These are phyloP conservation scores for Sporothrix protearum DNA, from an alignment of 2,329 filamentous ascomycete species.

Conservation along the genomic window DNA sequence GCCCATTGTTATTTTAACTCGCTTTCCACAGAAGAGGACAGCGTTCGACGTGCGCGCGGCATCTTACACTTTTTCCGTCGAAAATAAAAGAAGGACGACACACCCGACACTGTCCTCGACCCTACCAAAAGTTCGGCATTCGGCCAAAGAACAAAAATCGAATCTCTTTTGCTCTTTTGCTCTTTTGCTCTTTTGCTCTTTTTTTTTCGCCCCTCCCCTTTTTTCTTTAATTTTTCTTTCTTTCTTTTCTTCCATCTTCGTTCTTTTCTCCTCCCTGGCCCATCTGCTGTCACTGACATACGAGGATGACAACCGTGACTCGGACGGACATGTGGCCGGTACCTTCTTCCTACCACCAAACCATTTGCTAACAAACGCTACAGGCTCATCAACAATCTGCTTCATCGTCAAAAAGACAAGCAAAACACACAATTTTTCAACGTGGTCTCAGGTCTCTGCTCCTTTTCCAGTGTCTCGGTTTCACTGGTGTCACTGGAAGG, in stretches of 20 bases:
- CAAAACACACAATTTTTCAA: not conserved
- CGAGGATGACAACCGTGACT: constrained; percentile 15
- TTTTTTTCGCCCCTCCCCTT: too few relatives aligned
- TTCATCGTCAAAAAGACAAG: not conserved
- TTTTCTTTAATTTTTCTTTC: too few relatives aligned
- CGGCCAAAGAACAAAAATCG: not conserved
- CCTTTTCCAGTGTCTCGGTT: not conserved
- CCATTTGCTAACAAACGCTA: not conserved
- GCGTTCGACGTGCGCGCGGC: not conserved
- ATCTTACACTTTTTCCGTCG: not conserved
- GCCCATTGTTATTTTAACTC: not conserved
- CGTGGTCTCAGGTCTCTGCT: not conserved
- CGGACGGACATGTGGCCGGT: not conserved
- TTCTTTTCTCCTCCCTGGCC: not conserved
- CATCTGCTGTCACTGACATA: not conserved
- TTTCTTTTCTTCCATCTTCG: not conserved
- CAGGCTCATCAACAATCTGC: not conserved
- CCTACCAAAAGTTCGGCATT: not conserved
- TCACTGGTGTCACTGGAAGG: not conserved
- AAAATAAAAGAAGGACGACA: not conserved
- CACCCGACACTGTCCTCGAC: constrained; percentile 6
- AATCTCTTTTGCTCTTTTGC: not conserved
- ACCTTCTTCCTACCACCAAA: not conserved
- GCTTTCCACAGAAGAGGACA: constrained; percentile 4
- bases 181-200: not conserved